phyloP scores from a whole-genome alignment of 1,284 basidiomycete genomes.

The Volvariella surrecta region DNA sequence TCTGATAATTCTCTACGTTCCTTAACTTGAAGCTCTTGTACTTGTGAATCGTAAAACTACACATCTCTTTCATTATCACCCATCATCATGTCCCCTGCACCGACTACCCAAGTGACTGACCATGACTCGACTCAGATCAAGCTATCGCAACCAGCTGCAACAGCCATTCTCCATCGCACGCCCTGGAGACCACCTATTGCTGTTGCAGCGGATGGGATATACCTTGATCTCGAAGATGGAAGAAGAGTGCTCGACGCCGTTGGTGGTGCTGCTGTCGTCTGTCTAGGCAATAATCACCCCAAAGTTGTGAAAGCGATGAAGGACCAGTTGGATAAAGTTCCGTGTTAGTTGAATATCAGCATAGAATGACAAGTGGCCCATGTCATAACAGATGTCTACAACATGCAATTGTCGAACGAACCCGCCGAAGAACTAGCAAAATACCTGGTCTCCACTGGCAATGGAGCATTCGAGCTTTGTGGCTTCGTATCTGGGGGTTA shows the following conservation, averaged over 20 bases:
- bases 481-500: constrained; percentile 68
- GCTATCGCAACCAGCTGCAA: constrained; percentile 13
- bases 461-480: constrained; percentile 65
- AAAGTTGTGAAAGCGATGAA: constrained; percentile 64
- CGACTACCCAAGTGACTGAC: neutral
- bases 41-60: too few species aligned
- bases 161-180: constrained; percentile 48
- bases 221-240: constrained; percentile 62
- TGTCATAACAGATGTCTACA: constrained; percentile 72
- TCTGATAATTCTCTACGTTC: too few species aligned
- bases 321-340: constrained; percentile 66
- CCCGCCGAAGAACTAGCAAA: constrained; percentile 73
- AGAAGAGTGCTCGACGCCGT: constrained; percentile 61
- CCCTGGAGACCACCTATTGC: constrained; percentile 67
- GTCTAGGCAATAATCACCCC: constrained; percentile 69
- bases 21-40: too few species aligned
- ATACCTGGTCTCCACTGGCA: constrained; percentile 46
- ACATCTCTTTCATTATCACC: neutral
- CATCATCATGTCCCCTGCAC: constrained; percentile 7
- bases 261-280: constrained; percentile 80
- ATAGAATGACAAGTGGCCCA: neutral
- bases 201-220: constrained; percentile 55
- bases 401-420: constrained; percentile 68
- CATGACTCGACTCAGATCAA: constrained; percentile 2
- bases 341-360: constrained; percentile 40